These are phyloP conservation scores for Huntiella moniliformis DNA, from an alignment of 2,329 filamentous ascomycete species.

Conservation along the genomic window DNA sequence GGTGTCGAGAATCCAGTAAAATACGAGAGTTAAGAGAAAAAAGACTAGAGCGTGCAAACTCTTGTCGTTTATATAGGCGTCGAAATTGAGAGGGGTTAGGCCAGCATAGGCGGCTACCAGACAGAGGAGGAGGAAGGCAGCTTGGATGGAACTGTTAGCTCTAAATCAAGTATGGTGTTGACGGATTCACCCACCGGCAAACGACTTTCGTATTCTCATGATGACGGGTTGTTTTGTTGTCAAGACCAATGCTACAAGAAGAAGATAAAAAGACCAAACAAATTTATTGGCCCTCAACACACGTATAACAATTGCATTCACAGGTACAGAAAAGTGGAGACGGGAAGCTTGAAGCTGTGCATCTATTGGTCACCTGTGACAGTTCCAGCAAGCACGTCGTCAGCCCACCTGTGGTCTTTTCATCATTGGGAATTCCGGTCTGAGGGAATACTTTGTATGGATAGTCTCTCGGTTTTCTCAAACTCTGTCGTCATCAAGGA, in stretches of 20 bases:
- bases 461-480: no score
- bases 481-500: no score
- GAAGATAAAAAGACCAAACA: neutral
- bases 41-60: constrained; percentile 72
- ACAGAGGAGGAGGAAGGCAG: constrained; percentile 49
- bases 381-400: no score
- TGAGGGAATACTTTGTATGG: no score
- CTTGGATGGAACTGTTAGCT: constrained; percentile 23
- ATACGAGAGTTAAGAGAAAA: constrained; percentile 67
- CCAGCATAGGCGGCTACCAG: constrained; percentile 63
- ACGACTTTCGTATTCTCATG: constrained; percentile 77
- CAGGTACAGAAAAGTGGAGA: no score
- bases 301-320: no score
- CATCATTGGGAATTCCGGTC: no score
- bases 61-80: constrained; percentile 62
- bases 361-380: no score
- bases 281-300: no score
- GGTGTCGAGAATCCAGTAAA: constrained; percentile 96
- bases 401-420: no score
- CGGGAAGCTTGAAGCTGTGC: neutral
- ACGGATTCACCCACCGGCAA: constrained; percentile 47
- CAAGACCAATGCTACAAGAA: neutral
- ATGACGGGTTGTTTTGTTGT: constrained; percentile 8
- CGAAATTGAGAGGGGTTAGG: constrained; percentile 45
- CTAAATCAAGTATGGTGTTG: constrained; percentile 9